Evolutionary conservation across 2,329 filamentous ascomycete species (phyloP).

Genomic region (Tolypocladium cylindrosporum): DNA sequence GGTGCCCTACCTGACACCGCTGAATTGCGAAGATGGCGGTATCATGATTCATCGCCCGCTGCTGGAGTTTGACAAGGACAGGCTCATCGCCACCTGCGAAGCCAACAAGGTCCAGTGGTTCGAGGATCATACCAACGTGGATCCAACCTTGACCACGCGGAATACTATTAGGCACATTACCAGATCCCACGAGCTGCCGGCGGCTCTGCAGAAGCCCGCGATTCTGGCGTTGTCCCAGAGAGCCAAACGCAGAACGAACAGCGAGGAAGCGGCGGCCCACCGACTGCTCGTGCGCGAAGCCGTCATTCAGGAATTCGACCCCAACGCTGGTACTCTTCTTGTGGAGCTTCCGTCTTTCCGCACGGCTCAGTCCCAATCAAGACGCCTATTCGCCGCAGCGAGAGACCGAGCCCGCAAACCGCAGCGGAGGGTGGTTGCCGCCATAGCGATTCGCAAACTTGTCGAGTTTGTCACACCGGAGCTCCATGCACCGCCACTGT

Average conservation of each 20-base stretch:
- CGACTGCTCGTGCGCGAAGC: slow-evolving; percentile 38
- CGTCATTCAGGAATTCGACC: slow-evolving; percentile 35
- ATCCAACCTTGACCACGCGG: slow-evolving; percentile 64
- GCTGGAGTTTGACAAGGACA: slow-evolving; percentile 59
- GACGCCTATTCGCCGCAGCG: slow-evolving; percentile 12
- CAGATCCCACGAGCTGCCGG: slow-evolving; percentile 49
- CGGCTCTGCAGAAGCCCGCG: slow-evolving; percentile 54
- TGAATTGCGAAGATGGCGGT: slow-evolving; percentile 52
- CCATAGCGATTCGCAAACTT: slow-evolving; percentile 35
- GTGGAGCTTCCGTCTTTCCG: slow-evolving; percentile 32
- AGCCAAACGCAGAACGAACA: slow-evolving; percentile 31
- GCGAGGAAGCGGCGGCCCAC: slow-evolving; percentile 42
- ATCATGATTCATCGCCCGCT: slow-evolving; percentile 60
- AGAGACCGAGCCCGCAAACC: slow-evolving; percentile 15
- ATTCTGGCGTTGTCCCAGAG: slow-evolving; percentile 52
- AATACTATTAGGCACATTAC: slow-evolving; percentile 71
- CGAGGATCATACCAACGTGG: slow-evolving; percentile 74
- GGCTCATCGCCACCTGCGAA: slow-evolving; percentile 66
- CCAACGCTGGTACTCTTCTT: slow-evolving; percentile 36
- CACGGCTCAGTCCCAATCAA: neutral
- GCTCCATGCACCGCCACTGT: slow-evolving; percentile 27
- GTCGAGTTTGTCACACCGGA: slow-evolving; percentile 42
- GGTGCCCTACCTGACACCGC: slow-evolving; percentile 22
- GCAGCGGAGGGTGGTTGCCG: slow-evolving; percentile 33
- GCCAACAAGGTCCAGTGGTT: slow-evolving; percentile 63